A percentile compares a stretch with the other conserved stretches of the same genome.
Conservation (phyloP, 140 eudicot genomes). For the Bidens hawaiensis region DNA sequence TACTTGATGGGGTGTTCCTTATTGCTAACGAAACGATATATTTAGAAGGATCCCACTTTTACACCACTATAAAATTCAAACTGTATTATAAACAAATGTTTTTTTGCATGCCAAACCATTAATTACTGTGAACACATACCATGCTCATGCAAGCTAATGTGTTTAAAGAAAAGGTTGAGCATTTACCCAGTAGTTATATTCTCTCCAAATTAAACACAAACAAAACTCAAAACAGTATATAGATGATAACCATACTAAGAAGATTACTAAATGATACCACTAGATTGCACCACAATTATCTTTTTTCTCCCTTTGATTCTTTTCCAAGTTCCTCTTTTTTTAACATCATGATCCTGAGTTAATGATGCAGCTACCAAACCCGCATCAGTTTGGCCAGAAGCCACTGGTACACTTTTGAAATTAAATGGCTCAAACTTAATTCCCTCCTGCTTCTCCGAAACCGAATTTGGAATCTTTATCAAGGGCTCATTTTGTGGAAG, state of each 20-base stretch:
- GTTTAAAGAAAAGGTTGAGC: too few relatives aligned
- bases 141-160: too few relatives aligned
- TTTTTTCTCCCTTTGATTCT: not conserved
- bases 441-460: not conserved
- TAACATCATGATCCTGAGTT: not conserved
- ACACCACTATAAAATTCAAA: too few relatives aligned
- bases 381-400: not conserved
- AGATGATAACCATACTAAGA: not conserved
- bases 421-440: not conserved
- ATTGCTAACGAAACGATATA: too few relatives aligned
- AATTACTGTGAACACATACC: too few relatives aligned
- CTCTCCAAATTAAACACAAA: not conserved
- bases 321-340: not conserved
- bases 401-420: conserved; percentile 1
- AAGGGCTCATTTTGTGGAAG: too few relatives aligned
- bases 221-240: not conserved
- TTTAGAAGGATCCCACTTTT: too few relatives aligned
- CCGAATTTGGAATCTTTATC: too few relatives aligned
- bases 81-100: too few relatives aligned
- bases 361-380: not conserved
- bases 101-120: too few relatives aligned
- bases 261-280: not conserved
- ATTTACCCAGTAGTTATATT: too few relatives aligned
- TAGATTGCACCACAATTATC: not conserved
- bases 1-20: too few relatives aligned